phyloP scores from a whole-genome alignment of 768 basidiomycete genomes.

The Rhizopogon vesiculosus region DNA sequence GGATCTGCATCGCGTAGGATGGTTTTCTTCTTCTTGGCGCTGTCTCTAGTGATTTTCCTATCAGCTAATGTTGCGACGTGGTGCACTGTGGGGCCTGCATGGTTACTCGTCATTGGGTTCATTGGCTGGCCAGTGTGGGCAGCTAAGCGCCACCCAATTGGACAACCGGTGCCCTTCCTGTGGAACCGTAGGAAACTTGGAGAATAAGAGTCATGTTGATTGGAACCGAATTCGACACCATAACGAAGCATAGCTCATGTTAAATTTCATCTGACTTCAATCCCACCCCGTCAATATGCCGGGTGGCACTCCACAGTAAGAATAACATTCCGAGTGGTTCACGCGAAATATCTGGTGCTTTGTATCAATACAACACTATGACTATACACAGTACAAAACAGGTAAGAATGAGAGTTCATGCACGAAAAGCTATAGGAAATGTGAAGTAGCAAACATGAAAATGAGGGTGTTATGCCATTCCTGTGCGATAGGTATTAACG shows the following conservation, averaged over 20 bases:
- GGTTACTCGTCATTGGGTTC: not conserved
- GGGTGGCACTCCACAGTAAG: too few relatives aligned
- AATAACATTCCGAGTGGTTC: too few relatives aligned
- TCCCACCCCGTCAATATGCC: too few relatives aligned
- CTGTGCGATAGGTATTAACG: not conserved
- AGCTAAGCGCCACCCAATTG: not conserved
- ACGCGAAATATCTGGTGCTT: too few relatives aligned
- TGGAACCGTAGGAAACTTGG: not conserved
- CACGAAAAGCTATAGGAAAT: too few relatives aligned
- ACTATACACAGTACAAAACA: too few relatives aligned
- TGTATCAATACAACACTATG: too few relatives aligned
- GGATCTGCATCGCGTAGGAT: not conserved
- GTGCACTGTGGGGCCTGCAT: not conserved
- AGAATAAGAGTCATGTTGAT: not conserved
- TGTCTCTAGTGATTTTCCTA: slow-evolving; percentile 4
- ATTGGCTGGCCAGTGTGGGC: not conserved
- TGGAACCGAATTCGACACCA: not conserved
- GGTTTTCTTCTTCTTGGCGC: slow-evolving; percentile 4
- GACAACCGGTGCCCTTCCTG: not conserved
- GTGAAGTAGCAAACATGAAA: too few relatives aligned
- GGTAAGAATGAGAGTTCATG: too few relatives aligned
- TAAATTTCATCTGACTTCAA: too few relatives aligned
- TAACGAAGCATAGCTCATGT: too few relatives aligned
- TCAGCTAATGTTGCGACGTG: not conserved
- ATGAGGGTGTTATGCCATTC: not conserved